Evolutionary conservation across 495 filamentous ascomycete species (phyloP).

Genomic region (Glarea lozoyensis): DNA sequence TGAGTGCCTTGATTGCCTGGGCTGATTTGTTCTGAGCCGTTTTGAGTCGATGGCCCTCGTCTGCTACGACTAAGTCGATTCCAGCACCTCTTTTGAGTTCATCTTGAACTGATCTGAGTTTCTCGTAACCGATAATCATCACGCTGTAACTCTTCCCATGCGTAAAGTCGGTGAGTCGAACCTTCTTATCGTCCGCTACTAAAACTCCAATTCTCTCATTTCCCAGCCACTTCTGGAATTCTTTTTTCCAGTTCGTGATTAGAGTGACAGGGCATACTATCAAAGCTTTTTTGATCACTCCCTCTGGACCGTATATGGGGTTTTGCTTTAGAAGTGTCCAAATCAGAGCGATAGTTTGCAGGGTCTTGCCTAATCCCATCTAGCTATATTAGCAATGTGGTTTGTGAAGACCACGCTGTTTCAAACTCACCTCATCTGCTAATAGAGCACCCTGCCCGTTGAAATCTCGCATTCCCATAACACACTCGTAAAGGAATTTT

Average conservation of each 20-base stretch:
- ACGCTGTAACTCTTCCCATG: conserved; percentile 64
- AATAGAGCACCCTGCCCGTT: conserved; percentile 69
- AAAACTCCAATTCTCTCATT: conserved; percentile 71
- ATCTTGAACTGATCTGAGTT: conserved; percentile 58
- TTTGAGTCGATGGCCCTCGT: conserved; percentile 76
- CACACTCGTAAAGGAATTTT: conserved; percentile 73
- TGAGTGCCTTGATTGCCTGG: conserved; percentile 62
- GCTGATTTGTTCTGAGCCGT: conserved; percentile 76
- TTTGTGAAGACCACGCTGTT: too few species aligned
- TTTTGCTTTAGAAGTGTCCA: conserved; percentile 82
- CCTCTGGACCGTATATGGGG: conserved; percentile 45
- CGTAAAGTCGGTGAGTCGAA: conserved; percentile 63
- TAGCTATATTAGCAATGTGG: too few species aligned
- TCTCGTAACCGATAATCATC: conserved; percentile 82
- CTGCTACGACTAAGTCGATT: conserved; percentile 72
- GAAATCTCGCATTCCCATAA: conserved; percentile 69
- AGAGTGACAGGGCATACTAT: conserved; percentile 77
- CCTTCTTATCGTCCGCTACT: conserved; percentile 54
- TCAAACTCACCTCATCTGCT: conserved; percentile 74
- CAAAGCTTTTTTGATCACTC: conserved; percentile 65
- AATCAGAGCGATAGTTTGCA: conserved; percentile 69
- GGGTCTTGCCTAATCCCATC: conserved; percentile 77
- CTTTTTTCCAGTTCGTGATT: conserved; percentile 73
- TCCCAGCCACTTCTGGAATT: conserved; percentile 75
- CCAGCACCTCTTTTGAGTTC: conserved; percentile 54